These are phyloP conservation scores for Tetrahymena thermophila DNA, from an alignment of 73 alveolate species.

Conservation along the genomic window DNA sequence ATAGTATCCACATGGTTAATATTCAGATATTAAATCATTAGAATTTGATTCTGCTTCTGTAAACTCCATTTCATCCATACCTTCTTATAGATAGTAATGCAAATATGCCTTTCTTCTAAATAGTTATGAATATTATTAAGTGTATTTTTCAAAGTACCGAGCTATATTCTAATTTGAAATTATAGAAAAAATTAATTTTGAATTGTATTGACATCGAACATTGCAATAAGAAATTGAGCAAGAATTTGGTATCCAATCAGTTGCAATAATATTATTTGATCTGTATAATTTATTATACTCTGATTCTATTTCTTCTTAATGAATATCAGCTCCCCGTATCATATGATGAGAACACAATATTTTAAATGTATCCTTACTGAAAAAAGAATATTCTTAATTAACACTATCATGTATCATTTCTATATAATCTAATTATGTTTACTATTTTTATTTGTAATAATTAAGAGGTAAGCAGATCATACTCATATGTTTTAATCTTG, in stretches of 20 bases:
- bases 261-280: not conserved
- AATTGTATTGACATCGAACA: not conserved
- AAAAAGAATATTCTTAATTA: not conserved
- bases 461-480: not conserved
- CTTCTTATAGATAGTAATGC: slow-evolving; percentile 57
- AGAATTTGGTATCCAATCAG: not conserved
- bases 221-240: not conserved
- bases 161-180: slow-evolving; percentile 32
- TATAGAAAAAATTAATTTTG: not conserved
- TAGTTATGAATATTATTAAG: slow-evolving; percentile 36
- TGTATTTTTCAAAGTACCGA: not conserved
- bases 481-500: not conserved
- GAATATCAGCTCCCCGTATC: not conserved
- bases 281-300: not conserved
- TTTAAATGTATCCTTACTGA: not conserved
- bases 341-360: not conserved
- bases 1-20: not conserved
- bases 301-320: not conserved
- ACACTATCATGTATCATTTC: not conserved
- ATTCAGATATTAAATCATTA: slow-evolving; percentile 61
- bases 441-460: not conserved
- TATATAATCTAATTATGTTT: not conserved
- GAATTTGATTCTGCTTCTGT: slow-evolving; percentile 63
- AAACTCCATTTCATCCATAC: slow-evolving; percentile 84
- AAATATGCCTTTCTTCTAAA: slow-evolving; percentile 56